Base-by-base conservation (phyloP, 1,284 basidiomycete genomes). In the Cryptococcus jaspeensis region DNA sequence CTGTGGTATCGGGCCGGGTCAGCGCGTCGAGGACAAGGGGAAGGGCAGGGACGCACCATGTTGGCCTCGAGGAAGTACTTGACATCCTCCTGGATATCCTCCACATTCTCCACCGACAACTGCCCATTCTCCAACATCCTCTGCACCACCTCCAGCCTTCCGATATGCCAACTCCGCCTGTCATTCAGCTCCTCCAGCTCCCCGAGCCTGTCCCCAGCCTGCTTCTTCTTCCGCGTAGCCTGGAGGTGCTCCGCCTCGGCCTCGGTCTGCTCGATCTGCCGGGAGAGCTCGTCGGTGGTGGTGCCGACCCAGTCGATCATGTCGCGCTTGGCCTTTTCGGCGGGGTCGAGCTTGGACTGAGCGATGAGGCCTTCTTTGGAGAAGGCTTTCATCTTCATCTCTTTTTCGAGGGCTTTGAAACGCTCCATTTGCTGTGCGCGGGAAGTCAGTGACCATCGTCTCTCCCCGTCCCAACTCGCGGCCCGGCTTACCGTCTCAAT, bases 371-470 rank as follows among this genome's bases (percentile, higher is more conserved):
- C 96, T 78, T 98, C 96, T 78, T 99, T 99, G 35, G 94, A 98
- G 80, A 99, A 99, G 0, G 96, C 96, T 77, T 99, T 99, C 61
- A 96, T 99, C 84, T 99, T 99, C 93, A 99, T 98, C 80, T 99
- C 96, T 81, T 99, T 99, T 81, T 99, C 96, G 79, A 92, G 92
- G 23, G 95, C 95, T 74, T 99, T 99, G 85, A 99, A 99, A 73
- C 92, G 92, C 81, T 99, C 96, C 96, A 99, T 99, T 96, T 99
- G 96, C 94, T 98, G 78, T 18, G 55, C 20, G 12, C n/a, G 12
- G 22, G 20, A 32, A 38, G 18, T 22, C 16, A 37, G 46, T 35
- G 16, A 48, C 16, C 46, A 20, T 16, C 25, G 8, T 18, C 25
- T 16, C 15, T 13, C 25, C 28, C 46, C 46, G 9, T 48, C 46